Conservation (phyloP, 371 early-diverging fungal genomes). For the Encephalitozoon hellem region DNA sequence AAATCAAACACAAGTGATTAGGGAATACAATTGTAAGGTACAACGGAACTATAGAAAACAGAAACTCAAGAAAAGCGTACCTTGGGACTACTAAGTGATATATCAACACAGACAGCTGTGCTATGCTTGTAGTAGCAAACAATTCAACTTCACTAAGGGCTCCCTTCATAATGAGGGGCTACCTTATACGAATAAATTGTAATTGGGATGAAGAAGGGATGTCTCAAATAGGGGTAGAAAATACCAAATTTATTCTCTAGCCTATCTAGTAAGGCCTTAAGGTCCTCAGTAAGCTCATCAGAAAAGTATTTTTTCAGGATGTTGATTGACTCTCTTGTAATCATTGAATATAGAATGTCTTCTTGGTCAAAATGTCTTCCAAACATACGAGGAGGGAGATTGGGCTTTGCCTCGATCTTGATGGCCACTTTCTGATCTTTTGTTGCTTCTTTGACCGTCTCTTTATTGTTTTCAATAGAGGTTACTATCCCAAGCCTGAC, state of each 20-base stretch:
- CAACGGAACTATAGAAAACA: background rate
- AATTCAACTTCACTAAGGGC: background rate
- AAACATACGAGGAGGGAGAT: slow-evolving; percentile 76
- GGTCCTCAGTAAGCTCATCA: slow-evolving; percentile 80
- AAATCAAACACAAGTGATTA: background rate
- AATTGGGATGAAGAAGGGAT: too few relatives aligned
- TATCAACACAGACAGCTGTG: background rate
- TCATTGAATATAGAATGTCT: slow-evolving; percentile 65
- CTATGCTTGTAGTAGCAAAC: background rate
- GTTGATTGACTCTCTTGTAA: slow-evolving; percentile 85
- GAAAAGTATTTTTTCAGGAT: slow-evolving; percentile 87
- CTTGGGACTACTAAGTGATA: background rate
- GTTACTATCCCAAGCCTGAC: slow-evolving; percentile 78
- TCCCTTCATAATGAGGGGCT: background rate
- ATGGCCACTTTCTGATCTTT: slow-evolving; percentile 85
- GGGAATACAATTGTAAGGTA: background rate
- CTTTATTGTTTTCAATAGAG: slow-evolving; percentile 88
- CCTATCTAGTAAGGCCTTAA: slow-evolving; percentile 74
- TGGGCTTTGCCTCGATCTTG: slow-evolving; percentile 77
- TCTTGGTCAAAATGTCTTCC: slow-evolving; percentile 86
- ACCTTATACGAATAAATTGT: background rate
- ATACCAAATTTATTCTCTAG: slow-evolving; percentile 63
- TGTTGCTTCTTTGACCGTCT: slow-evolving; percentile 70
- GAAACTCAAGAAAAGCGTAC: background rate
- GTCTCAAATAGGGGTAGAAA: too few relatives aligned